Conservation (phyloP, 2,329 filamentous ascomycete species). For the Tolypocladium nubicola region DNA sequence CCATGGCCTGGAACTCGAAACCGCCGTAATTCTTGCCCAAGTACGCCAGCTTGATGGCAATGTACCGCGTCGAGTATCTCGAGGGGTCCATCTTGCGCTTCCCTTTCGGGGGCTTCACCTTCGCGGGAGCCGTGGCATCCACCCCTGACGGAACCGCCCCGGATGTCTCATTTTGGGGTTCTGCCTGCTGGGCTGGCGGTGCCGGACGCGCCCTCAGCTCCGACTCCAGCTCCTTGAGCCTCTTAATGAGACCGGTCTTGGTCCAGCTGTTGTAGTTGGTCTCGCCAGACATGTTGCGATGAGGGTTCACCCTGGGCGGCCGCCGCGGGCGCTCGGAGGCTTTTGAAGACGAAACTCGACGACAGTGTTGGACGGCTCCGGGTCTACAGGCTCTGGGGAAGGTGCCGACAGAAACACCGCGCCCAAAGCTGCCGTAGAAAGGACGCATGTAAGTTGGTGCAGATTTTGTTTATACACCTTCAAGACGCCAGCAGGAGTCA, state of each 20-base stretch:
- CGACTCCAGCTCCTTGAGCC: conserved; percentile 57
- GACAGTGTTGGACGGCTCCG: not conserved
- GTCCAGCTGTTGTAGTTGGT: conserved; percentile 56
- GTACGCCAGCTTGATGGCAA: conserved; percentile 91
- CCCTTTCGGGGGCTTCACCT: conserved; percentile 26
- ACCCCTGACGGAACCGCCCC: not conserved
- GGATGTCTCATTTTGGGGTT: not conserved
- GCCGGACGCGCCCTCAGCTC: conserved; percentile 42
- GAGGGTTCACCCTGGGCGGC: not conserved
- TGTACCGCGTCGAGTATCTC: conserved; percentile 70
- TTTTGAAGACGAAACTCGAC: conserved; percentile 5
- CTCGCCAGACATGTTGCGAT: conserved; percentile 18
- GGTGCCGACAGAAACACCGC: conserved; percentile 13
- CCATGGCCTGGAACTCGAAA: conserved; percentile 74
- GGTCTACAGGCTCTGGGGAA: conserved; percentile 5
- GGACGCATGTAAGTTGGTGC: conserved; percentile 15
- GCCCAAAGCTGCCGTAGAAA: conserved; percentile 13
- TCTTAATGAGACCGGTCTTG: conserved; percentile 54
- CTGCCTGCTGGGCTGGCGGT: conserved; percentile 5
- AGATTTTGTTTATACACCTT: not conserved
- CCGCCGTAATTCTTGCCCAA: conserved; percentile 86
- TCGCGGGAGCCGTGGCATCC: not conserved
- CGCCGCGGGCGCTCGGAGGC: not conserved
- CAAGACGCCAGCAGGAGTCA: not conserved
- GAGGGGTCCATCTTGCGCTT: conserved; percentile 61